A percentile compares a stretch with the other conserved stretches of the same genome.
Conservation (phyloP, 345 rosid species). For the Durio zibethinus region DNA sequence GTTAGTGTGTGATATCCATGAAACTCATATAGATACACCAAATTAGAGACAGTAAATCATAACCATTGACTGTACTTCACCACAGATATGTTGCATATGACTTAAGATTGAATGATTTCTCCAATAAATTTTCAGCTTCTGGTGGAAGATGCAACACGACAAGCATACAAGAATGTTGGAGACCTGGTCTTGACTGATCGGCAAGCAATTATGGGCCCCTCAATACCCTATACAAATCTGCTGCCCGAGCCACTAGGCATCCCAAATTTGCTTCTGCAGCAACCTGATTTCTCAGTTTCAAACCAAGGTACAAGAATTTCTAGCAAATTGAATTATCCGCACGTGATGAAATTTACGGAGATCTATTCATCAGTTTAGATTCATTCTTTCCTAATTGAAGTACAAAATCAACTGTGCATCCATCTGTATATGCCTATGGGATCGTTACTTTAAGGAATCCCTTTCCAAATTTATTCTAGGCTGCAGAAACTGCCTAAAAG, state of each 20-base stretch:
- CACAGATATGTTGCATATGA: background rate
- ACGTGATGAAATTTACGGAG: no score
- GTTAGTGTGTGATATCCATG: slow-evolving; percentile 26
- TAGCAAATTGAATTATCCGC: background rate
- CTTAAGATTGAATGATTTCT: slow-evolving; percentile 3
- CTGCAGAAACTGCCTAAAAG: no score
- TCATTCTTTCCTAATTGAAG: background rate
- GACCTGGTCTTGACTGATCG: slow-evolving; percentile 23
- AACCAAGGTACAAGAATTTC: slow-evolving; percentile 32
- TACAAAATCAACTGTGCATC: background rate
- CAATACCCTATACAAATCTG: slow-evolving; percentile 30
- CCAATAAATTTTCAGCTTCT: slow-evolving; percentile 25
- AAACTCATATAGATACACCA: background rate
- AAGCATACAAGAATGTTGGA: slow-evolving; percentile 41
- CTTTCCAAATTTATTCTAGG: no score
- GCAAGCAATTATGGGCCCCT: slow-evolving; percentile 19
- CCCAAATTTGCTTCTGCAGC: slow-evolving; percentile 26
- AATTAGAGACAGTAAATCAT: background rate
- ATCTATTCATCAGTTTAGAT: background rate
- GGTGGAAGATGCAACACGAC: slow-evolving; percentile 40
- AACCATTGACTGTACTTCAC: background rate
- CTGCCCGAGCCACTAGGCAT: slow-evolving; percentile 27
- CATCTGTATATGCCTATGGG: background rate
- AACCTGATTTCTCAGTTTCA: slow-evolving; percentile 26
- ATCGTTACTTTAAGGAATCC: background rate